These are phyloP conservation scores for Capsicum chinense DNA, from an alignment of 257 asterid genomes.

Conservation along the genomic window DNA sequence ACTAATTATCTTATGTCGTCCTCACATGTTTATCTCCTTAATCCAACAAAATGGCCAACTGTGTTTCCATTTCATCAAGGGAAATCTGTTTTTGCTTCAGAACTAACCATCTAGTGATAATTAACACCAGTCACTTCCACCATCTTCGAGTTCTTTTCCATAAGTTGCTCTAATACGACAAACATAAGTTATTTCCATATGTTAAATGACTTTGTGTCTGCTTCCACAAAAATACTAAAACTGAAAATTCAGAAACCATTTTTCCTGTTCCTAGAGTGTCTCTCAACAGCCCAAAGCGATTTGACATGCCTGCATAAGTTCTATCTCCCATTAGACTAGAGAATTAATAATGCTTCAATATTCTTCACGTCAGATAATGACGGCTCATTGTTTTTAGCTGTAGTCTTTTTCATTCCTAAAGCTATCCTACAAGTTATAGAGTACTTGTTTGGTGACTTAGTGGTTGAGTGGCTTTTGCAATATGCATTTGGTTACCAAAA, in stretches of 20 bases:
- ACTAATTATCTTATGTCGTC: background rate
- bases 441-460: background rate
- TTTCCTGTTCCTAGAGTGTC: background rate
- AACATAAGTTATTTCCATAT: background rate
- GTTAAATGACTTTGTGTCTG: background rate
- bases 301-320: background rate
- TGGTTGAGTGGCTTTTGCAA: background rate
- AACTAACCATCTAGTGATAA: background rate
- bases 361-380: background rate
- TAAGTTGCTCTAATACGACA: background rate
- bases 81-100: background rate
- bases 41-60: background rate
- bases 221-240: background rate
- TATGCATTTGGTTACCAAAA: conserved; percentile 1
- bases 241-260: background rate
- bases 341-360: background rate
- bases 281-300: background rate
- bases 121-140: background rate
- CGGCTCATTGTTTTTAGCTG: background rate
- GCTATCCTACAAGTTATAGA: background rate
- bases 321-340: background rate
- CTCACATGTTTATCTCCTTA: background rate
- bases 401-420: background rate
- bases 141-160: background rate
- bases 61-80: background rate